phyloP scores from a whole-genome alignment of 148 eudicot genomes.

The Rheum nobile region DNA sequence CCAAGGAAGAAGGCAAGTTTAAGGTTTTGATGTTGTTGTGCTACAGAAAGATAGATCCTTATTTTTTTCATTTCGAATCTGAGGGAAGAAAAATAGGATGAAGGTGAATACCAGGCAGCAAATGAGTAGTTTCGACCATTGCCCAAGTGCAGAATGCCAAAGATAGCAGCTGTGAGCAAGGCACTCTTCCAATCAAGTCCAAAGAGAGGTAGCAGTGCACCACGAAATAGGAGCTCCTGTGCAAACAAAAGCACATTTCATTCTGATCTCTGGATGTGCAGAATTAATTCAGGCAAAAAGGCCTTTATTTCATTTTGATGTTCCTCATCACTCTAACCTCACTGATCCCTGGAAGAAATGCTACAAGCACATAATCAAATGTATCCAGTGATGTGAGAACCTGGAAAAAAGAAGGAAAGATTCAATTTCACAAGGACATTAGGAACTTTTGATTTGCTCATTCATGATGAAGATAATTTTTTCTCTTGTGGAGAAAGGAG shows the following conservation, averaged over 20 bases:
- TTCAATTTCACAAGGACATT: not conserved
- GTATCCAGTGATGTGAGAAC: constrained; percentile 70
- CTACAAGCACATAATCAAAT: constrained; percentile 58
- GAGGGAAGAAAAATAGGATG: not conserved
- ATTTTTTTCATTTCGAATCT: not conserved
- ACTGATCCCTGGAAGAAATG: constrained; percentile 78
- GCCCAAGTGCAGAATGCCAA: constrained; percentile 78
- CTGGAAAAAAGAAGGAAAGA: constrained; percentile 26
- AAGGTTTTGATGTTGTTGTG: not conserved
- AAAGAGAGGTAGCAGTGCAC: constrained; percentile 69
- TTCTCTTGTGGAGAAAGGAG: not conserved
- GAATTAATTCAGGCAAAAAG: not conserved
- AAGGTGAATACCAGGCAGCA: constrained; percentile 52
- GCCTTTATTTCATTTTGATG: not conserved
- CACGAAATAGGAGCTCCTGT: constrained; percentile 88
- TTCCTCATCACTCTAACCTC: constrained; percentile 37
- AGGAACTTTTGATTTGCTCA: not conserved
- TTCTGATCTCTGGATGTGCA: not conserved
- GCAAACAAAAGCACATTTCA: not conserved
- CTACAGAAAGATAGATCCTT: not conserved
- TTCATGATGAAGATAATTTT: not conserved
- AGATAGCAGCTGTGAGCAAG: constrained; percentile 47
- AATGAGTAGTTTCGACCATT: constrained; percentile 76
- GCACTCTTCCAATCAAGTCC: constrained; percentile 62
- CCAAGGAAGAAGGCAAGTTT: not conserved